Percentiles rank a stretch among this genome's conserved stretches.
phyloP scores from a whole-genome alignment of 164 flowering plant species.

The Liquidambar formosana region DNA sequence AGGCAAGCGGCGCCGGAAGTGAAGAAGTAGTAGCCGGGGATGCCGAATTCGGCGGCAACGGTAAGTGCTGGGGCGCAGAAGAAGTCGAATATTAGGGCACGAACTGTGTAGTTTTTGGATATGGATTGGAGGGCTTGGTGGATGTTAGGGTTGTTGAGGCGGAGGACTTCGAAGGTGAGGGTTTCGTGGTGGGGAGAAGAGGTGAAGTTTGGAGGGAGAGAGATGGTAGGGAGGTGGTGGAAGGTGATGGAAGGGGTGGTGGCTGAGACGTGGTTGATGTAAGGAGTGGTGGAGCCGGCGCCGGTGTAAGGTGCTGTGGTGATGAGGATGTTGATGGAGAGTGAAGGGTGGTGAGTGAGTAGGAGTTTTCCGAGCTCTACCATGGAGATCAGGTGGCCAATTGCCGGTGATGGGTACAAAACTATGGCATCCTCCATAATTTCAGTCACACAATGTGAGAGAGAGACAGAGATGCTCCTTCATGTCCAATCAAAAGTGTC shows the following conservation, averaged over 20 bases:
- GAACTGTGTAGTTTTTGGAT: slow-evolving; percentile 19
- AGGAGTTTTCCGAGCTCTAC: slow-evolving; percentile 22
- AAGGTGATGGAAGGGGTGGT: slow-evolving; percentile 17
- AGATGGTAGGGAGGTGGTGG: slow-evolving; percentile 28
- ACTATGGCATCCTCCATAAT: slow-evolving; percentile 11
- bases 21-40: slow-evolving; percentile 27
- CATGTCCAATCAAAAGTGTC: no score
- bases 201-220: slow-evolving; percentile 21
- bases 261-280: no score
- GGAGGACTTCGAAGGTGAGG: slow-evolving; percentile 8
- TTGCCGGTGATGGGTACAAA: slow-evolving; percentile 17
- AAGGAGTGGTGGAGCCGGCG: no score
- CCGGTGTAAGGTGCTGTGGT: no score
- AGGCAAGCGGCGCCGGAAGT: slow-evolving; percentile 20
- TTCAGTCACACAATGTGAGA: not conserved
- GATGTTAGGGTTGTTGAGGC: slow-evolving; percentile 30
- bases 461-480: no score
- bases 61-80: slow-evolving; percentile 30
- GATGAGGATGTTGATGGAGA: slow-evolving; percentile 13
- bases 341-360: slow-evolving; percentile 15
- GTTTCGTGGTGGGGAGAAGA: slow-evolving; percentile 1
- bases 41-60: slow-evolving; percentile 18
- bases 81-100: slow-evolving; percentile 33
- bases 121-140: slow-evolving; percentile 24
- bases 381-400: slow-evolving; percentile 20